A percentile compares a stretch with the other conserved stretches of the same genome.
Evolutionary conservation across 768 basidiomycete genomes (phyloP).

Genomic region (Pholiota molesta): DNA sequence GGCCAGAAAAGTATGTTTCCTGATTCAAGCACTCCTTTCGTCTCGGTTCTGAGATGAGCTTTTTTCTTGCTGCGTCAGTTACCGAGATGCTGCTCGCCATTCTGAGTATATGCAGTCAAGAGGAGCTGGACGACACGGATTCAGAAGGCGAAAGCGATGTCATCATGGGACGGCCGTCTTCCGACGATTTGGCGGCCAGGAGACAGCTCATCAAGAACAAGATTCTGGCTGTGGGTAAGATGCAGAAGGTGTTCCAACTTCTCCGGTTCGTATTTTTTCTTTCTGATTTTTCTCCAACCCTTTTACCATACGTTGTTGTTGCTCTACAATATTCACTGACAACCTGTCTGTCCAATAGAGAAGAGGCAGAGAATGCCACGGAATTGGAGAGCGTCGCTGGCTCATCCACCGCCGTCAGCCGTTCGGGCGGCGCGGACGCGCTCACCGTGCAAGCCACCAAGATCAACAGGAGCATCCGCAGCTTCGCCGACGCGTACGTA

Average conservation of each 20-base stretch:
- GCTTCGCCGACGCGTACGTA: slow-evolving; percentile 77
- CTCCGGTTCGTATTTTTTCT: slow-evolving; percentile 64
- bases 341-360: slow-evolving; percentile 40
- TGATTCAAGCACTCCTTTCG: slow-evolving; percentile 6
- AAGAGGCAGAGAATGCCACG: slow-evolving; percentile 78
- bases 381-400: slow-evolving; percentile 51
- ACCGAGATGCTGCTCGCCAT: slow-evolving; percentile 98
- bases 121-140: slow-evolving; percentile 76
- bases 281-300: no score
- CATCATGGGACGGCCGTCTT: slow-evolving; percentile 31
- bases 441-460: slow-evolving; percentile 65
- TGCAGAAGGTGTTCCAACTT: slow-evolving; percentile 94
- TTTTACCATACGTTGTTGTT: slow-evolving; percentile 2
- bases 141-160: slow-evolving; percentile 41
- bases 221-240: slow-evolving; percentile 95
- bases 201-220: slow-evolving; percentile 96
- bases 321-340: not conserved
- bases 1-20: slow-evolving; percentile 85
- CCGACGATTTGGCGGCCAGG: slow-evolving; percentile 63
- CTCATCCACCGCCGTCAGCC: slow-evolving; percentile 29
- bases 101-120: slow-evolving; percentile 89
- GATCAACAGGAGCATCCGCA: slow-evolving; percentile 63
- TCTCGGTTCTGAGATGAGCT: slow-evolving; percentile 12
- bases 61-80: slow-evolving; percentile 49
- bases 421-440: slow-evolving; percentile 52